These are phyloP conservation scores for Xylariaceae sp. DNA, from an alignment of 2,329 filamentous ascomycete genomes.

Conservation along the genomic window DNA sequence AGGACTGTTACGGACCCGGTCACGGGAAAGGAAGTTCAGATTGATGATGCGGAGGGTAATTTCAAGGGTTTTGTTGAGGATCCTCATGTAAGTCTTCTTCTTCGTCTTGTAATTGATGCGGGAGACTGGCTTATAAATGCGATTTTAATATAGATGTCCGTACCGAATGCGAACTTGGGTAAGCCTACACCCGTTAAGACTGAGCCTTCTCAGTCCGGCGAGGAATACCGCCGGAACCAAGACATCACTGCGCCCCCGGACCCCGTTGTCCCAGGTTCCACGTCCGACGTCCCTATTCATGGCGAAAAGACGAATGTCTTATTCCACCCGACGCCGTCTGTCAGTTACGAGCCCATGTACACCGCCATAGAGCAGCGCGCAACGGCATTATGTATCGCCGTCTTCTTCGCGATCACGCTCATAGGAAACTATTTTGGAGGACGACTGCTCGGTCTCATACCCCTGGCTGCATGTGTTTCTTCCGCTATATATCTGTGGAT, in stretches of 20 bases:
- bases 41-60: conserved; percentile 71
- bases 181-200: conserved; percentile 69
- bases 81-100: conserved; percentile 49
- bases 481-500: conserved; percentile 85
- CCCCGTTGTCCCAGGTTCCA: conserved; percentile 72
- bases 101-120: too few relatives aligned
- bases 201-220: conserved; percentile 61
- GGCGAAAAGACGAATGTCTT: conserved; percentile 95
- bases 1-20: conserved; percentile 80
- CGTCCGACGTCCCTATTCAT: conserved; percentile 89
- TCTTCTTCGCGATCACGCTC: conserved; percentile 69
- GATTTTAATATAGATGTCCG: conserved; percentile 53
- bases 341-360: conserved; percentile 89
- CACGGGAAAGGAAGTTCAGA: conserved; percentile 78
- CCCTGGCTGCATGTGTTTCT: conserved; percentile 63
- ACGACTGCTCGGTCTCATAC: conserved; percentile 67
- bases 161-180: conserved; percentile 84
- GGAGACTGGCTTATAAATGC: not conserved
- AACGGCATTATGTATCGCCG: conserved; percentile 61
- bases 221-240: conserved; percentile 78
- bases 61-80: conserved; percentile 65
- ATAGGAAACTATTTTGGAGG: conserved; percentile 77
- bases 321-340: conserved; percentile 87
- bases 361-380: conserved; percentile 67
- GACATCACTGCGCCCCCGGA: conserved; percentile 89